Evolutionary conservation across 2,329 filamentous ascomycete genomes (phyloP).

Genomic region (Aspergillus versicolor): DNA sequence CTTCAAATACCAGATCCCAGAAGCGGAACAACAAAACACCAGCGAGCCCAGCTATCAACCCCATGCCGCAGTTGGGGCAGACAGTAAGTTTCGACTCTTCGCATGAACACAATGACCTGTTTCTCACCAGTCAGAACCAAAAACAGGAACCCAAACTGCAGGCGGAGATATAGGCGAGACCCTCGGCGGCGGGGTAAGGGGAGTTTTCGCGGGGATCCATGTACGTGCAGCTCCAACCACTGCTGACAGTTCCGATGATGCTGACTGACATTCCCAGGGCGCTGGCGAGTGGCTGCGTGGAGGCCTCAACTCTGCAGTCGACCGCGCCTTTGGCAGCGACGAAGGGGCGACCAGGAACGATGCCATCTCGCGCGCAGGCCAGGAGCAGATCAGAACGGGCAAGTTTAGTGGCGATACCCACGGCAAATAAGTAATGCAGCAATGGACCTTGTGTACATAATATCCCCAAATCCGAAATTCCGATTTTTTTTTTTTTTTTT

Average conservation of each 20-base stretch:
- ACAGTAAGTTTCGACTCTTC: background rate
- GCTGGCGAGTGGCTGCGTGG: conserved; percentile 43
- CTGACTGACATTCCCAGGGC: conserved; percentile 27
- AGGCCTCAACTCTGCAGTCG: conserved; percentile 36
- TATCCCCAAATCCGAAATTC: too few species aligned
- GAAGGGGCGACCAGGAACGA: conserved; percentile 38
- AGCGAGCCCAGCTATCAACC: background rate
- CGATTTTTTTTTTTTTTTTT: too few species aligned
- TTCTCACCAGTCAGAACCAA: background rate
- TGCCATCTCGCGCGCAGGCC: conserved; percentile 36
- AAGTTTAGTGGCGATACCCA: conserved; percentile 19
- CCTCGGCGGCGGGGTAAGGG: conserved; percentile 28
- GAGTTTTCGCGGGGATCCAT: conserved; percentile 34
- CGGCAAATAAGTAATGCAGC: too few species aligned
- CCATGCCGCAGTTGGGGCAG: background rate
- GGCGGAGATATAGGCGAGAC: background rate
- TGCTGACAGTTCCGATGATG: background rate
- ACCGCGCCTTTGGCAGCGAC: conserved; percentile 37
- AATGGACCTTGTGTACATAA: too few species aligned
- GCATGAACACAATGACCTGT: background rate
- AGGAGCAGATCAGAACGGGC: conserved; percentile 36
- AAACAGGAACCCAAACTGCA: background rate
- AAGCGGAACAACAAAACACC: background rate
- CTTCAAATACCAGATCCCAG: conserved; percentile 4
- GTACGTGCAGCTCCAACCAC: conserved; percentile 21